These are phyloP conservation scores for Termitomyces sp. DNA, from an alignment of 768 basidiomycete genomes.

Conservation along the genomic window DNA sequence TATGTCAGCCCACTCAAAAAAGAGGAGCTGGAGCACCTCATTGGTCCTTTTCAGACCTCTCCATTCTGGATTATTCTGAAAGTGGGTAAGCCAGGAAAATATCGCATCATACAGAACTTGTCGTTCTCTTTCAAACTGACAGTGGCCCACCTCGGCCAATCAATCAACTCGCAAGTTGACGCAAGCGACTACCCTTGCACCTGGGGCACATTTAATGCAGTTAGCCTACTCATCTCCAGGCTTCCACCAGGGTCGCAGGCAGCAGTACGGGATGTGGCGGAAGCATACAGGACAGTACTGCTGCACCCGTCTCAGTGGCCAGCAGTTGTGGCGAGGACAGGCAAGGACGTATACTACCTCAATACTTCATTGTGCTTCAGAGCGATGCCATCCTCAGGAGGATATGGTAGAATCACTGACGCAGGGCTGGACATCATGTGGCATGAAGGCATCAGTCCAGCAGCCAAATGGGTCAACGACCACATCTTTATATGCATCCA, in stretches of 20 bases:
- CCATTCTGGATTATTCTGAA: conserved; percentile 24
- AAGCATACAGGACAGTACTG: conserved; percentile 12
- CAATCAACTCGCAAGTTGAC: conserved; percentile 19
- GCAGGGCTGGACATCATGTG: conserved; percentile 18
- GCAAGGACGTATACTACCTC: not conserved
- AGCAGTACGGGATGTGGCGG: conserved; percentile 7
- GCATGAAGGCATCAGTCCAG: conserved; percentile 15
- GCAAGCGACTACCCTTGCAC: conserved; percentile 25
- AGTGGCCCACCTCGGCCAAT: not conserved
- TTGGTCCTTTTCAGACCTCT: conserved; percentile 26
- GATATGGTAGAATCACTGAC: conserved; percentile 1
- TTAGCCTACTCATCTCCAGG: not conserved
- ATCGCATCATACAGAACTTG: conserved; percentile 23
- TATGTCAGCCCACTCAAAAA: conserved; percentile 16
- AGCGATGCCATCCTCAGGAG: not conserved
- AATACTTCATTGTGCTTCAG: not conserved
- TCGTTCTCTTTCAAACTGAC: conserved; percentile 8
- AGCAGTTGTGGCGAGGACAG: not conserved
- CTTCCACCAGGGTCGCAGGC: conserved; percentile 10
- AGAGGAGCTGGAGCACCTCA: conserved; percentile 6
- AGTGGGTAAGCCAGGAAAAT: conserved; percentile 15
- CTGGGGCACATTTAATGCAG: conserved; percentile 20
- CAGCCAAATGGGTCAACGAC: conserved; percentile 23
- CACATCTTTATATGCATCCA: conserved; percentile 19
- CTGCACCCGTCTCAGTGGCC: conserved; percentile 9